A percentile compares a stretch with the other conserved stretches of the same genome.
phyloP scores from a whole-genome alignment of 2,329 filamentous ascomycete genomes.

The Xylariaceae sp. region DNA sequence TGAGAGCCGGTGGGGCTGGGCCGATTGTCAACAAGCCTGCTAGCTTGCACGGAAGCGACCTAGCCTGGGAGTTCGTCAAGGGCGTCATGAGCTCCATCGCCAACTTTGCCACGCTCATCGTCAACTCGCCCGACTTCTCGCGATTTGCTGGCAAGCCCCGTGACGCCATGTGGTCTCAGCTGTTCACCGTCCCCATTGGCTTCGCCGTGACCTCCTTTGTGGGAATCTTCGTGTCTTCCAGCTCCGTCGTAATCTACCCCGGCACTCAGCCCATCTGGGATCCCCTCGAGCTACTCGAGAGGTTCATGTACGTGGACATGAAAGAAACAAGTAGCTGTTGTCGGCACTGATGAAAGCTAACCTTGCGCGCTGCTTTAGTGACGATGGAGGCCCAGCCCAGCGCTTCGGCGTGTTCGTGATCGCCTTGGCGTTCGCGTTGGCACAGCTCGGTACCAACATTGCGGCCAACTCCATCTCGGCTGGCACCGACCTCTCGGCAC shows the following conservation, averaged over 20 bases:
- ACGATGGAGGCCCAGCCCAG: constrained; percentile 62
- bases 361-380: constrained; percentile 15
- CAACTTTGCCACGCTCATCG: constrained; percentile 84
- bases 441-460: constrained; percentile 82
- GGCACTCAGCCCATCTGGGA: constrained; percentile 63
- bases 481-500: constrained; percentile 74
- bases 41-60: constrained; percentile 56
- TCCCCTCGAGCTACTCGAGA: constrained; percentile 60
- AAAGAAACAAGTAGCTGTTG: too few relatives aligned
- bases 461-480: constrained; percentile 81
- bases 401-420: constrained; percentile 74
- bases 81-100: constrained; percentile 86
- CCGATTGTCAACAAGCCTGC: constrained; percentile 70
- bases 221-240: constrained; percentile 71
- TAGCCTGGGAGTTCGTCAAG: constrained; percentile 78
- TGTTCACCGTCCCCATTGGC: constrained; percentile 65
- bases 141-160: constrained; percentile 73
- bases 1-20: constrained; percentile 75
- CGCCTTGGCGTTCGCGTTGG: constrained; percentile 64
- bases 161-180: constrained; percentile 75
- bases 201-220: constrained; percentile 79
- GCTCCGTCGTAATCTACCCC: constrained; percentile 62
- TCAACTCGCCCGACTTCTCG: constrained; percentile 77
- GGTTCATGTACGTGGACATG: constrained; percentile 53
- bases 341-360: too few relatives aligned